Base-by-base conservation (phyloP, 2,329 filamentous ascomycete species). In the Cadophora luteo-olivacea region DNA sequence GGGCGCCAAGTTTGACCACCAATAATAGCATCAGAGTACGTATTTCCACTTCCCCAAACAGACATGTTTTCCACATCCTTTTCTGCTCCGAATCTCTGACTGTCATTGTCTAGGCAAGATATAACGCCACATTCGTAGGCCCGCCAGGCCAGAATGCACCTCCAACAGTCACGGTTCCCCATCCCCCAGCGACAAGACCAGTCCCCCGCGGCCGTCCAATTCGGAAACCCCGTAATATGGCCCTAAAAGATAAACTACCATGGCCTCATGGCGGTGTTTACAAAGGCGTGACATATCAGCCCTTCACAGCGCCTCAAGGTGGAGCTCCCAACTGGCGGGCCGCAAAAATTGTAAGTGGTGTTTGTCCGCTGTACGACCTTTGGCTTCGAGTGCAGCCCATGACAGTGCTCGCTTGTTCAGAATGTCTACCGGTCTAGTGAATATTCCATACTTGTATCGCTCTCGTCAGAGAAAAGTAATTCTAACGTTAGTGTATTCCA, bases 301-400 rank as follows among this genome's bases (percentile, higher is more conserved):
- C 45, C 6, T 11, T 8, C 45, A 19, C 19, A 19, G 45, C 45
- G 5, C 45, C 45, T 19, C 45, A 49, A 22, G 45, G 45, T 19
- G 45, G 45, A n/a, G 19, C n/a, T 11, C 3, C n/a, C 2, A 58
- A 58, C n/a, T 66, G 57, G 65, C n/a, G 29, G 61, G 33, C 48
- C 5, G 41, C n/a, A 11, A 66, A 66, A n/a, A 29, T 29, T 29
- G 29, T 29, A 5, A 29, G 29, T 29, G 5, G 29, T 29, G 5
- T 5, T 5, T 5, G 29, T 29, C 5, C 29, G 3, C 5, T 3
- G 5, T 29, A 29, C 5, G 29, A 29, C 29, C 5, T 29, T 29
- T 29, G 5, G 29, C 29, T 5, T 29, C 5, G 29, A 29, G 29
- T 29, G 29, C 29, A 5, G 29, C 29, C 29, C 29, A 5, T 29